These are phyloP conservation scores for Astraeus odoratus DNA, from an alignment of 768 basidiomycete species.

Conservation along the genomic window DNA sequence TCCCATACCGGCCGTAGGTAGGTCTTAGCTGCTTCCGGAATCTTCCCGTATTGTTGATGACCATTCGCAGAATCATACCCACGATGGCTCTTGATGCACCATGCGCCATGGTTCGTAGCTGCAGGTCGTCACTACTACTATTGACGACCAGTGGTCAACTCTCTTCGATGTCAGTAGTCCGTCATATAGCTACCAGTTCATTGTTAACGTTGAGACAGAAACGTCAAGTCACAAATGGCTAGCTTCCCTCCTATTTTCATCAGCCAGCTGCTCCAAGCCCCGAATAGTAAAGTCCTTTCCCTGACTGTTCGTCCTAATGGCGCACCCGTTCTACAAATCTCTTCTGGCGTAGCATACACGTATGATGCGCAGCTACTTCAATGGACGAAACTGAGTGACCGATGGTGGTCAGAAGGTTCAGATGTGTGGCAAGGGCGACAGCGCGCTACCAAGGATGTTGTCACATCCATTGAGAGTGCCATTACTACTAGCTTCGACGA, in stretches of 20 bases:
- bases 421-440: conserved; percentile 77
- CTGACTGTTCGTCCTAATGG: conserved; percentile 75
- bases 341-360: conserved; percentile 71
- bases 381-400: conserved; percentile 73
- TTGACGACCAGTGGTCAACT: conserved; percentile 68
- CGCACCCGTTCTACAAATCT: conserved; percentile 66
- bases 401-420: conserved; percentile 82
- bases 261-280: conserved; percentile 46
- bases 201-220: conserved; percentile 42
- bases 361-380: conserved; percentile 62
- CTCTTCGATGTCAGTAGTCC: conserved; percentile 59
- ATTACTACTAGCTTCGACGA: conserved; percentile 32
- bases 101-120: conserved; percentile 61
- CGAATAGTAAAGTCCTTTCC: conserved; percentile 55
- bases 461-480: conserved; percentile 46
- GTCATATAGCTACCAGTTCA: not conserved
- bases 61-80: conserved; percentile 58
- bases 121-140: conserved; percentile 57
- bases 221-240: conserved; percentile 59
- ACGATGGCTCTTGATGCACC: conserved; percentile 67
- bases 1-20: conserved; percentile 80
- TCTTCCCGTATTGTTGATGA: not conserved
- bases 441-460: conserved; percentile 46
- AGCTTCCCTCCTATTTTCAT: conserved; percentile 64
- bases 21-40: conserved; percentile 13